Percentiles rank a stretch among this genome's conserved stretches.
Conservation (phyloP, 1,139 yeast genomes). For the Sugiyamaella xylanicola region DNA sequence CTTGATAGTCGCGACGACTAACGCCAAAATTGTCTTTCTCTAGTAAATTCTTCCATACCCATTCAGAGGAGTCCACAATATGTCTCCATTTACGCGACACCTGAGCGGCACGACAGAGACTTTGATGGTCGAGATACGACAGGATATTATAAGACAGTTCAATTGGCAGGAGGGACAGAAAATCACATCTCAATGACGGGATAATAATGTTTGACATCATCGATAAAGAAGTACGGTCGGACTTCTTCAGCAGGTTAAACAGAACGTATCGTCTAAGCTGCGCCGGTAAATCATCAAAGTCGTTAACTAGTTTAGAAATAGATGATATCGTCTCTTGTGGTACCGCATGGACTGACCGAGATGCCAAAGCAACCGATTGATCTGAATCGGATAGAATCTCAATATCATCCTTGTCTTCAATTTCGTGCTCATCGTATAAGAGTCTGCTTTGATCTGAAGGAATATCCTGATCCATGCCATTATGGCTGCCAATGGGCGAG, state of each 20-base stretch:
- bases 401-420: constrained; percentile 12
- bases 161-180: constrained; percentile 68
- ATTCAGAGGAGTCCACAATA: constrained; percentile 58
- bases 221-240: constrained; percentile 70
- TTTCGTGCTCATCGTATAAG: neutral
- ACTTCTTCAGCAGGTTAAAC: constrained; percentile 64
- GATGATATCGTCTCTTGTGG: constrained; percentile 19
- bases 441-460: neutral
- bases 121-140: constrained; percentile 61
- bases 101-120: constrained; percentile 62
- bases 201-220: constrained; percentile 62
- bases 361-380: neutral
- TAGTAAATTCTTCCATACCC: constrained; percentile 45
- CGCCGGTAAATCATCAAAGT: constrained; percentile 42
- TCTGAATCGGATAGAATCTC: constrained; percentile 1
- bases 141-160: constrained; percentile 78
- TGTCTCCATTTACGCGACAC: constrained; percentile 74
- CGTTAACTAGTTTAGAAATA: constrained; percentile 38
- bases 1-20: constrained; percentile 34
- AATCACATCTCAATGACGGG: constrained; percentile 68
- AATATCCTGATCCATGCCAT: neutral
- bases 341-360: neutral
- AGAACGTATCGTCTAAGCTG: constrained; percentile 45
- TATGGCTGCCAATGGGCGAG: constrained; percentile 30
- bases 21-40: constrained; percentile 37